A percentile compares a stretch with the other conserved stretches of the same genome.
phyloP scores from a whole-genome alignment of 768 basidiomycete species.

The Lactarius evosmus region DNA sequence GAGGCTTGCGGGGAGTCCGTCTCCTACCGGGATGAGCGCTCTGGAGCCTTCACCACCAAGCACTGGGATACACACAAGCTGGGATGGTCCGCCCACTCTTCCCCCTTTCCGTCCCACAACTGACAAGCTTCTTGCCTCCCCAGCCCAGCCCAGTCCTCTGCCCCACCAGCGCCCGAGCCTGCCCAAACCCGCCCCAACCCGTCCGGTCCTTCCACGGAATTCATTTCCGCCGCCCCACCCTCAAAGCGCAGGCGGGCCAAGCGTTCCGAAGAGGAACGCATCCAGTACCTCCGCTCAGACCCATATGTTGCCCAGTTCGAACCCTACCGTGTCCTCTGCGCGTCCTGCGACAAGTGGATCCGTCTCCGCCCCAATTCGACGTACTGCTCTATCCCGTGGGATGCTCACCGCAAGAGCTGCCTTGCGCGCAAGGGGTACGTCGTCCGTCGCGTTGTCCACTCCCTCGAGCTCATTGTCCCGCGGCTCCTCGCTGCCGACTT shows the following conservation, averaged over 20 bases:
- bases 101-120: background rate
- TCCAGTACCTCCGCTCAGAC: constrained; percentile 63
- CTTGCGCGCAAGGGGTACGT: constrained; percentile 71
- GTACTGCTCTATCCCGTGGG: constrained; percentile 87
- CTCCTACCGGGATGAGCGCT: constrained; percentile 62
- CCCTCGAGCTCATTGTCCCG: constrained; percentile 31
- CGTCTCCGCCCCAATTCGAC: constrained; percentile 82
- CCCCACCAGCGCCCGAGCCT: constrained; percentile 11
- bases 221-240: constrained; percentile 21
- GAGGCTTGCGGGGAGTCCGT: constrained; percentile 59
- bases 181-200: background rate
- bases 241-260: constrained; percentile 68
- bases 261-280: constrained; percentile 73
- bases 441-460: constrained; percentile 10
- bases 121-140: background rate
- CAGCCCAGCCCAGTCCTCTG: constrained; percentile 10
- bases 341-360: constrained; percentile 82
- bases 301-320: constrained; percentile 80
- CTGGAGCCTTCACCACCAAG: constrained; percentile 61
- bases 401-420: constrained; percentile 80
- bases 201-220: constrained; percentile 1
- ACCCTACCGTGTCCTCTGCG: constrained; percentile 75
- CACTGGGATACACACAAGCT: constrained; percentile 66
- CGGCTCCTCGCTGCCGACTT: background rate
- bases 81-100: constrained; percentile 43